Percentiles rank a stretch among this genome's conserved stretches.
Evolutionary conservation across 2,329 filamentous ascomycete genomes (phyloP).

Genomic region (Periglandula ipomoeae): DNA sequence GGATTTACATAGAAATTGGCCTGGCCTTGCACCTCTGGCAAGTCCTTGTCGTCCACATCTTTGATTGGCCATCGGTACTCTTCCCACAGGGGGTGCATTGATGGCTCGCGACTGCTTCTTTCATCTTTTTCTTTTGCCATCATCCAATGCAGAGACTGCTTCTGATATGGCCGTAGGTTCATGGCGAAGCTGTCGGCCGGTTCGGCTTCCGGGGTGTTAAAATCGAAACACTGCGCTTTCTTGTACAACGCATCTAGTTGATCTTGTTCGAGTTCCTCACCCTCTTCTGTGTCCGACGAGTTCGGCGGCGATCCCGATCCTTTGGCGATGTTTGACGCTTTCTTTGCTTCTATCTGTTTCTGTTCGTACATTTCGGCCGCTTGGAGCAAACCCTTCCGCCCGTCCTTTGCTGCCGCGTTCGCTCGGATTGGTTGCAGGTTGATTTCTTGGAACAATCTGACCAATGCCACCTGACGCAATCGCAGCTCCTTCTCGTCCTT

Average conservation of each 20-base stretch:
- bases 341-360: conserved; percentile 47
- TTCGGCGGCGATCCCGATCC: conserved; percentile 40
- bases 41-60: conserved; percentile 73
- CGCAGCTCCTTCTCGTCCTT: conserved; percentile 75
- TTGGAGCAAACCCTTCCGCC: conserved; percentile 73
- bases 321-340: conserved; percentile 18
- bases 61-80: conserved; percentile 84
- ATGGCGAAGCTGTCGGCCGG: conserved; percentile 75
- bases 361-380: conserved; percentile 86
- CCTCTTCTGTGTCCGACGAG: conserved; percentile 67
- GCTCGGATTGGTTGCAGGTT: conserved; percentile 66
- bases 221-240: conserved; percentile 96
- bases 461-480: conserved; percentile 75
- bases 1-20: conserved; percentile 88
- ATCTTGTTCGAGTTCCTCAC: conserved; percentile 86
- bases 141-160: conserved; percentile 96
- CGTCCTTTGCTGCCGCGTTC: conserved; percentile 71
- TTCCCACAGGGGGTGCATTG: conserved; percentile 97
- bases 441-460: conserved; percentile 83
- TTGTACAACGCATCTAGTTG: conserved; percentile 90
- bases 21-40: conserved; percentile 57
- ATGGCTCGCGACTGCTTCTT: conserved; percentile 59
- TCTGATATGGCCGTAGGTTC: conserved; percentile 84
- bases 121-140: conserved; percentile 81
- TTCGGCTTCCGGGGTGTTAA: conserved; percentile 78